Base-by-base conservation (phyloP, 2,329 filamentous ascomycete genomes). In the Penicillium sp. region DNA sequence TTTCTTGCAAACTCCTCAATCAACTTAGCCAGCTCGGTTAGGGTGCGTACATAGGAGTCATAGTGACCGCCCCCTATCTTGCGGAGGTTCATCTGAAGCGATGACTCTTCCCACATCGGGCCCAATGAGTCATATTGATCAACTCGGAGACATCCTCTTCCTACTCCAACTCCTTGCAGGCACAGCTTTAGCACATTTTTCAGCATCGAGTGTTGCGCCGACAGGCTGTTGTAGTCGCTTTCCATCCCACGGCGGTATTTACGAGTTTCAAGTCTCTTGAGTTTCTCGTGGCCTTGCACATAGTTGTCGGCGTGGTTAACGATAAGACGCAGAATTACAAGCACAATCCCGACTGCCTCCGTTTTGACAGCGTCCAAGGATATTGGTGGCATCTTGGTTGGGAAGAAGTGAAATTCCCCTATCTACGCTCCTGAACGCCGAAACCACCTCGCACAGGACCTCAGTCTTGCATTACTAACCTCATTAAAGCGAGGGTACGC, bases 271-370 rank as follows among this genome's bases (percentile, higher is more conserved):
- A 60, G 30, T 1, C 16, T 30, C 18, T 57, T 63, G 21, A 65
- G 23, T 11, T 57, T 63, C 28, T 64, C 56, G 5, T 65, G 33
- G 7, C 63, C 64, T 9, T 58, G 57, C 2, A 49, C 59, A 49
- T 64, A 66, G 9, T 57, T 59, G 38, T 63, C 62, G 3, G 66
- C 28, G 20, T 63, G 61, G 26, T 66, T 65, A 23, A 66, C 55
- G n/a, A 67, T 8, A 6, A 68, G 30, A 0, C 65, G 65, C 11
- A 67, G 55, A 21, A 66, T 33, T 3, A 63, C 65, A 1, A 66
- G 57, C 9, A 51, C 60, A 3, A 66, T 11, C 16, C 33, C 33
- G 16, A 14, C 33, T 16, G 18, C 64, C 63, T 18, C 23, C 47
- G 5, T 50, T 14, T 4, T 50, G 47, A n/a, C 8, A 8, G 30